A percentile compares a stretch with the other conserved stretches of the same genome.
phyloP scores from a whole-genome alignment of 2,329 filamentous ascomycete genomes.

The Ramichloridium luteum region DNA sequence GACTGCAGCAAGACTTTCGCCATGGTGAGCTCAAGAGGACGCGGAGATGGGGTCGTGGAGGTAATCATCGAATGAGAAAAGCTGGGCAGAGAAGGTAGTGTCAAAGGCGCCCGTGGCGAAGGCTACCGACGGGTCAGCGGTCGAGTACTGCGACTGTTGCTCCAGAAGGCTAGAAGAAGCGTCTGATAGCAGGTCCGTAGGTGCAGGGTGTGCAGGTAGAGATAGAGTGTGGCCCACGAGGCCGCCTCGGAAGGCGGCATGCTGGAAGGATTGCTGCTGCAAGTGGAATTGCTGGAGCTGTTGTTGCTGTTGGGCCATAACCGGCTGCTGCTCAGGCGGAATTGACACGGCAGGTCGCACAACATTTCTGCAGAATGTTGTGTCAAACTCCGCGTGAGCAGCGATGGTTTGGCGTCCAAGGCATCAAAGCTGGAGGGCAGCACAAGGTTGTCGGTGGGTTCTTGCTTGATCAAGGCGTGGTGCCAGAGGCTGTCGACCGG shows the following conservation, averaged over 20 bases:
- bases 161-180: conserved; percentile 24
- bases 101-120: not conserved
- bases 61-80: conserved; percentile 1
- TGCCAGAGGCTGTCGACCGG: conserved; percentile 15
- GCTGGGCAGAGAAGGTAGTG: not conserved
- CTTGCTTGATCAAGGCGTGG: conserved; percentile 19
- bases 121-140: not conserved
- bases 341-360: conserved; percentile 99
- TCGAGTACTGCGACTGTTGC: no score
- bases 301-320: conserved; percentile 6
- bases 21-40: no score
- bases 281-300: conserved; percentile 11
- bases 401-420: conserved; percentile 25
- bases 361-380: conserved; percentile 99
- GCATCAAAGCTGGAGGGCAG: conserved; percentile 10
- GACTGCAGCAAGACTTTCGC: no score
- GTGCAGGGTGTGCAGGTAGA: conserved; percentile 21
- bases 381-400: conserved; percentile 68
- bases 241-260: no score
- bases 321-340: conserved; percentile 32
- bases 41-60: not conserved
- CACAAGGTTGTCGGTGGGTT: conserved; percentile 16
- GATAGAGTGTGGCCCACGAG: conserved; percentile 21
- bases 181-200: conserved; percentile 24
- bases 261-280: no score